Evolutionary conservation across 306 rosid genomes (phyloP).

Genomic region (Cicer cuneatum): DNA sequence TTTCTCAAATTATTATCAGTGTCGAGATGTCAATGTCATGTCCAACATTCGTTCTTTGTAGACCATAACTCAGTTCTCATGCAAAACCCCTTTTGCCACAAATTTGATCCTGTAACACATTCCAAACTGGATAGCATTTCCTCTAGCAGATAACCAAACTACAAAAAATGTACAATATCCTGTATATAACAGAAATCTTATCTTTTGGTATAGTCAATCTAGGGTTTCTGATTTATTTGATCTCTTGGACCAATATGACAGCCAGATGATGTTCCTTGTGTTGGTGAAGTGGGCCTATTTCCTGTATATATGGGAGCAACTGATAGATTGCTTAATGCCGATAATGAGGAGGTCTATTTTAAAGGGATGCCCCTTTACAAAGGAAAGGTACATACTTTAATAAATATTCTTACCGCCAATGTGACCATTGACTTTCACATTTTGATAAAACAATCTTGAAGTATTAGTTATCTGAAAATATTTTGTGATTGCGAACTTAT

Average conservation of each 20-base stretch:
- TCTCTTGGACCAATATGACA: slow-evolving; percentile 51
- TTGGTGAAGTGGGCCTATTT: slow-evolving; percentile 81
- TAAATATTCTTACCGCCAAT: not conserved
- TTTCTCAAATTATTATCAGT: too few species aligned
- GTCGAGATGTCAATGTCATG: too few species aligned
- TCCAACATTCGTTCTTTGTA: too few species aligned
- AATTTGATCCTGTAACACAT: too few species aligned
- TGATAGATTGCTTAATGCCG: slow-evolving; percentile 76
- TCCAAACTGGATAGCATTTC: too few species aligned
- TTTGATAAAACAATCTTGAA: slow-evolving; percentile 16
- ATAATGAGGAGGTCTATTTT: slow-evolving; percentile 77
- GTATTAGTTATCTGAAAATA: slow-evolving; percentile 10
- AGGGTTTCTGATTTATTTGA: slow-evolving; percentile 33
- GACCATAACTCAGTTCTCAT: too few species aligned
- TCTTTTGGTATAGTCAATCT: slow-evolving; percentile 8
- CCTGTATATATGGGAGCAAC: slow-evolving; percentile 74
- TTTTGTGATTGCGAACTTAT: slow-evolving; percentile 1
- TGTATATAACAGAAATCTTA: slow-evolving; percentile 26
- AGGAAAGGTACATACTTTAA: slow-evolving; percentile 67
- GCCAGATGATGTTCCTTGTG: slow-evolving; percentile 80
- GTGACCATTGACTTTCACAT: slow-evolving; percentile 24
- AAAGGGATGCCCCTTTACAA: slow-evolving; percentile 90
- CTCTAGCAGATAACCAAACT: too few species aligned
- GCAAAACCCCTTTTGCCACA: too few species aligned
- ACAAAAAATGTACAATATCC: slow-evolving; percentile 22